Percentiles rank a stretch among this genome's conserved stretches.
phyloP scores from a whole-genome alignment of 257 asterid genomes.

The Nicotiana undulata region DNA sequence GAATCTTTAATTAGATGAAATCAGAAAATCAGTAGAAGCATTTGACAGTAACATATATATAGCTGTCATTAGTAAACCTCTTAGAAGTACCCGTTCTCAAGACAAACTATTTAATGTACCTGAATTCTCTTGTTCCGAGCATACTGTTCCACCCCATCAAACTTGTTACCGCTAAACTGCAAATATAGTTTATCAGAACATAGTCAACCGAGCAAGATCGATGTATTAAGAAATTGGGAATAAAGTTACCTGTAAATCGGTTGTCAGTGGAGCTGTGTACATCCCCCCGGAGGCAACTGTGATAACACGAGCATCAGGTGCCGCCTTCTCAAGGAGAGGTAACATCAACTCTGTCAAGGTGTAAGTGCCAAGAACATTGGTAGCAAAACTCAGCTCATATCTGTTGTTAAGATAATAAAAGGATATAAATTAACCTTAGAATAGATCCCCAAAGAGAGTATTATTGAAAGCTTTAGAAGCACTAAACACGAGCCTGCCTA shows the following conservation, averaged over 20 bases:
- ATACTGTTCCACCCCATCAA: conserved; percentile 79
- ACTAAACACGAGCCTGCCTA: conserved; percentile 24
- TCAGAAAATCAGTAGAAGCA: not conserved
- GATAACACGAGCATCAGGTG: conserved; percentile 93
- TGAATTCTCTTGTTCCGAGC: conserved; percentile 92
- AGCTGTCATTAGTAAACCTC: too few species aligned
- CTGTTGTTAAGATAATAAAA: conserved; percentile 22
- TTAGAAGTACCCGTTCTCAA: not conserved
- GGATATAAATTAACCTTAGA: not conserved
- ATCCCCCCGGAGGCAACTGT: conserved; percentile 94
- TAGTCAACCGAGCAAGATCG: not conserved
- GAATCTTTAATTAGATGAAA: not conserved
- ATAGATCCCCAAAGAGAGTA: not conserved
- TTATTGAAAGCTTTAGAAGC: not conserved
- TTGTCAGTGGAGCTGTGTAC: conserved; percentile 76
- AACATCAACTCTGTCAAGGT: conserved; percentile 66
- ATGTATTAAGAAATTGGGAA: not conserved
- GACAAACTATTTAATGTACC: conserved; percentile 24
- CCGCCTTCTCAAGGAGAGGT: conserved; percentile 80
- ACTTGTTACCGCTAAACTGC: conserved; percentile 55
- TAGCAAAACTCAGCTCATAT: conserved; percentile 78
- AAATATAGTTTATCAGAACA: conserved; percentile 10
- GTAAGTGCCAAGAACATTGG: conserved; percentile 83
- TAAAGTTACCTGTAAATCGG: conserved; percentile 53
- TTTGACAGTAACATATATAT: not conserved